Base-by-base conservation (phyloP, 305 asterid genomes). In the Fraxinus ornus region DNA sequence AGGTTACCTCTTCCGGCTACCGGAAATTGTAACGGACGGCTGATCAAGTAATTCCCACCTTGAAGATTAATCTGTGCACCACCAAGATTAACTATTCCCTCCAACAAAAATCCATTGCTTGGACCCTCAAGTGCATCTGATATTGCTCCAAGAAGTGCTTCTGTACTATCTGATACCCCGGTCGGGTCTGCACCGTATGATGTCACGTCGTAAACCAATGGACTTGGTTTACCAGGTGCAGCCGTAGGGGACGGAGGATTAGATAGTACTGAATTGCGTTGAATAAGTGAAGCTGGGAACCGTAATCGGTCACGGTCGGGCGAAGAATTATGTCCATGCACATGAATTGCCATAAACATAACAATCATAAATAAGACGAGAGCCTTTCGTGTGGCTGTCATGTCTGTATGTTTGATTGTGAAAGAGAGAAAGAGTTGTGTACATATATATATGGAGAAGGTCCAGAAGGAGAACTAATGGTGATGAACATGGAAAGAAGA, bases 121-220 rank as follows among this genome's bases (percentile, higher is more conserved):
- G 97, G 91, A 1, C 91, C 93, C 1, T 84, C 62, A 10, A 91
- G 87, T 8, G 98, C 99, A 24, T 91, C 98, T 0, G 93, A 74
- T 52, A 96, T 79, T 2, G 98, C 99, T 19, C 79, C 78, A 1
- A 87, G 82, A 81, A 96, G 84, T 4, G 97, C 94, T 5, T 90
- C 90, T 3, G 97, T 94, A 78, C 98, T 94, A 80, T 95, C 98
- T 0, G 68, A 15, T 84, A 85, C 82, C 26, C 98, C 97, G 0
- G 94, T 90, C 32, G 99, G 98, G 89, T 95, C 99, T 5, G 98
- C 99, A 7, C 98, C 98, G 37, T 94, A 96, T n/a, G 97, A 84
- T 10, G 95, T 89, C 77, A 92, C 94, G 26, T 87, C 93, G 55
- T 92, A 96, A 0, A 49, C 19, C 60, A 15, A 49, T 49, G 60